Base-by-base conservation (phyloP, 2,329 filamentous ascomycete species). In the Nothopassalora personata region DNA sequence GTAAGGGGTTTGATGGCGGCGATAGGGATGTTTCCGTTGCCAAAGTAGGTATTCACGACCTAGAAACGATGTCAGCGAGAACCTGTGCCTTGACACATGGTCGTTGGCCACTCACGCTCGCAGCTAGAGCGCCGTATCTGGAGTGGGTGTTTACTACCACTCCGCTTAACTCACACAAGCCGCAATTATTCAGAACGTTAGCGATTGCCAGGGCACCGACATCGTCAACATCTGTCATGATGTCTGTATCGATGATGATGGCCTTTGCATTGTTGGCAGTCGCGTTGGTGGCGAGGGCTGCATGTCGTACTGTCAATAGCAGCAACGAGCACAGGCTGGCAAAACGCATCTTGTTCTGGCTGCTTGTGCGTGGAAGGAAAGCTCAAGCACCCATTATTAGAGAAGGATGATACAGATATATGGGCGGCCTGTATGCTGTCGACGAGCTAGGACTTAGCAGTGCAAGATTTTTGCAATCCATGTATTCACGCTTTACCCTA, bases 181-280 rank as follows among this genome's bases (percentile, higher is more conserved):
- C 64, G 30, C 60, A 66, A 13, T 62, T 65, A 34, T 65, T 61
- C 0, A 67, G 53, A 5, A 63, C 53, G 43, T 67, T 67, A 23
- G 64, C 64, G 9, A 66, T 47, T 9, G 66, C 61, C 10, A 67
- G 47, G 4, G 66, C 64, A 11, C 64, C 64, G 4, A 66, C 58
- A 45, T 67, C 64, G 54, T 67, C 64, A 4, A 64, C 64, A 39
- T 67, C 64, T 10, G 56, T 53, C 53, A 62, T 60, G 36, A 67
- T 57, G 18, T 66, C 64, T 27, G 62, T 65, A 31, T 67, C 64
- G 51, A 67, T 60, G 56, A 80, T 82, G 56, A 79, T 74, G 5
- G 79, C 79, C 66, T 83, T 83, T 19, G 51, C 49, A 48, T 43
- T 36, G 34, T 15, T 36, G 5, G 10, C 34, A 3, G 4, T 36